Conservation (phyloP, 805 yeast species). For the Yarrowia sp. region DNA sequence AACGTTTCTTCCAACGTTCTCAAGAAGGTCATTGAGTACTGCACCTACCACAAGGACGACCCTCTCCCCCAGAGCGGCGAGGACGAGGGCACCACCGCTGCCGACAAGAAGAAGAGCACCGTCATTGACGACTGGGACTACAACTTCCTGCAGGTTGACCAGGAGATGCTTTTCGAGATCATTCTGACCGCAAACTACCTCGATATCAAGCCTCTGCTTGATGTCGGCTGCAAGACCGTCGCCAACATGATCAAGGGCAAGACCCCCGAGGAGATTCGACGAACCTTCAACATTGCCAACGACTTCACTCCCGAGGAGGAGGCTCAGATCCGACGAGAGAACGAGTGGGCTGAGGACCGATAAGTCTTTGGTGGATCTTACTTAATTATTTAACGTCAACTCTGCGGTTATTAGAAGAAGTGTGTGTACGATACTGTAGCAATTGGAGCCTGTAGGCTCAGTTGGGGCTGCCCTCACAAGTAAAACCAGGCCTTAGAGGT, state of each 20-base stretch:
- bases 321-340: constrained; percentile 47
- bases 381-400: constrained; percentile 1
- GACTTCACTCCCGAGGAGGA: constrained; percentile 51
- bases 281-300: constrained; percentile 46
- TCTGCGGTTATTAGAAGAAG: background rate
- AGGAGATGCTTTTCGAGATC: constrained; percentile 50
- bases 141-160: constrained; percentile 90
- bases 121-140: constrained; percentile 95
- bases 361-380: constrained; percentile 27
- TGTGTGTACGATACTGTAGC: too few relatives aligned
- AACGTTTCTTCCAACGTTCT: constrained; percentile 75
- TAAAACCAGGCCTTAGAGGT: too few relatives aligned
- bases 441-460: too few relatives aligned
- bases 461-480: too few relatives aligned
- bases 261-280: constrained; percentile 47
- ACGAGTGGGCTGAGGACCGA: constrained; percentile 49
- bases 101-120: constrained; percentile 59
- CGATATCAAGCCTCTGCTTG: constrained; percentile 47
- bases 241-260: constrained; percentile 51
- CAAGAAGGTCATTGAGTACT: constrained; percentile 92
- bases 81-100: constrained; percentile 54
- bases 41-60: constrained; percentile 83
- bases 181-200: constrained; percentile 49
- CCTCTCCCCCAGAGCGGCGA: constrained; percentile 66
- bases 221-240: constrained; percentile 50